Base-by-base conservation (phyloP, 345 rosid species). In the Syzygium oleosum region DNA sequence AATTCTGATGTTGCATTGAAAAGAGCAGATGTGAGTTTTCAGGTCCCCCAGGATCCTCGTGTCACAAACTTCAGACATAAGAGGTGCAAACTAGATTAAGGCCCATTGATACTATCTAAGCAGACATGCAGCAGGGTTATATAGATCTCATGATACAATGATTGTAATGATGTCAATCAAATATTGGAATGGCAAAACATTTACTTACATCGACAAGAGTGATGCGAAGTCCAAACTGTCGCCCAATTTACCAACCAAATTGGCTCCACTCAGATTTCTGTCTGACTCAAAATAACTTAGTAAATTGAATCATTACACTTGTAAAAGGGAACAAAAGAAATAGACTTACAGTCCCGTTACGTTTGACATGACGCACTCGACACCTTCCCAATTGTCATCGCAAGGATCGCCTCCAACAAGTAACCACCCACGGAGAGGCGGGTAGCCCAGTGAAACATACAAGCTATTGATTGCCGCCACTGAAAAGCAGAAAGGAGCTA, bases 331-430 rank as follows among this genome's bases (percentile, higher is more conserved):
- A 86, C 88, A 77, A 86, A 78, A 85, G 52, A 84, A 88, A 54
- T 54, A 49, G 87, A 90, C 92, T 85, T 93, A 98, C 99, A 98
- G 84, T 87, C 92, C 93, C 1, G 99, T 96, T 68, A 98, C 92
- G 93, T 96, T 96, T 52, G 92, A 90, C 90, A 93, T 92, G 51
- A 94, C 98, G 89, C 99, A 98, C 55, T 90, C 87, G 52, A 96
- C 98, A 27, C 99, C 99, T 91, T 94, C 91, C 99, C 99, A 98
- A 84, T 79, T 65, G 61, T 96, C 98, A 83, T 93, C 93, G 89
- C 99, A 98, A 12, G 99, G 99, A 89, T 98, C 99, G 89, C 99
- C 99, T 89, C 99, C 99, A 87, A 91, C 88, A 68, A 96, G 88
- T 87, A 90, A 65, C 99, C 99, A 98, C 78, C 92, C 94, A 41